Evolutionary conservation across 495 filamentous ascomycete genomes (phyloP).

Genomic region (Trichoderma orchidacearum): DNA sequence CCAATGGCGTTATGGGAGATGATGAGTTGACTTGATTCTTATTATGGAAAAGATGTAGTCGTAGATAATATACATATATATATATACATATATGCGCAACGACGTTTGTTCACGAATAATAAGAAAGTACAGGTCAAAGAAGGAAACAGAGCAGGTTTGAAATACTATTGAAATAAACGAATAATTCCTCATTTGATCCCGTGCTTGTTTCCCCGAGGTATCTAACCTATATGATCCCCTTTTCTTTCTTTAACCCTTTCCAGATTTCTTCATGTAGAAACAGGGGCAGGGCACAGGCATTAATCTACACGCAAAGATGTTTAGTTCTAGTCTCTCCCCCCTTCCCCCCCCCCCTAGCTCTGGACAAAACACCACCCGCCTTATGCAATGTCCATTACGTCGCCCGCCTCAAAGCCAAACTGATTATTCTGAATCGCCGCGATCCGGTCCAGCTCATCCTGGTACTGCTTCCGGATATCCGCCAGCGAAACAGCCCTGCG

Average conservation of each 20-base stretch:
- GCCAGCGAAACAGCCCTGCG: slow-evolving; percentile 64
- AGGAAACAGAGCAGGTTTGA: too few relatives aligned
- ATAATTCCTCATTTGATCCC: neutral
- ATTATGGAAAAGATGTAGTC: neutral
- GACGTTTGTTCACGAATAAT: neutral
- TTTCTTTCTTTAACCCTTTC: neutral
- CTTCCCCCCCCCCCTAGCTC: neutral
- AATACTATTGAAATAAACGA: too few relatives aligned
- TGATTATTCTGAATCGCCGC: slow-evolving; percentile 45
- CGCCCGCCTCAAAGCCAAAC: slow-evolving; percentile 37
- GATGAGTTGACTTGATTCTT: neutral
- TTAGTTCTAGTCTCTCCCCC: neutral
- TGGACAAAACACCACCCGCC: neutral
- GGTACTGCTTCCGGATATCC: slow-evolving; percentile 74
- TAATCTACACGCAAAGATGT: neutral
- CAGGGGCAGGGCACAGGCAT: neutral
- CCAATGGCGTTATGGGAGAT: neutral
- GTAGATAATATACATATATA: neutral
- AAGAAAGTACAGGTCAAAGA: neutral
- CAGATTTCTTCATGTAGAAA: too few relatives aligned
- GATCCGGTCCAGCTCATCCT: slow-evolving; percentile 70
- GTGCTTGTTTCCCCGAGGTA: neutral
- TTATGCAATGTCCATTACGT: slow-evolving; percentile 30
- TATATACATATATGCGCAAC: neutral
- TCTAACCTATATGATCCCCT: neutral